Evolutionary conservation across 1,139 yeast species (phyloP).

Genomic region (Kodamaea sp.): DNA sequence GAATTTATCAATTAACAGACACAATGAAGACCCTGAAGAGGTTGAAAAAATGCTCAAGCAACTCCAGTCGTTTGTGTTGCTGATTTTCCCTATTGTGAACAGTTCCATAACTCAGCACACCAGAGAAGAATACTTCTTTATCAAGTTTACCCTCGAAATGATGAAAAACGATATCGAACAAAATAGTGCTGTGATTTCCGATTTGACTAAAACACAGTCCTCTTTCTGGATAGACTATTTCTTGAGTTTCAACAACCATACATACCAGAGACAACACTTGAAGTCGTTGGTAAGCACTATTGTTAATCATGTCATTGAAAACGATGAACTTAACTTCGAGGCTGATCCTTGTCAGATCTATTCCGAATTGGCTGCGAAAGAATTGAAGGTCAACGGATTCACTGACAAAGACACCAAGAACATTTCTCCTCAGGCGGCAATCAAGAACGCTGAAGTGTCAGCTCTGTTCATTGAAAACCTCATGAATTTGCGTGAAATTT

Average conservation of each 20-base stretch:
- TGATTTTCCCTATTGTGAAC: conserved; percentile 46
- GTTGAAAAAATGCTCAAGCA: conserved; percentile 23
- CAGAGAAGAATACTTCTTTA: conserved; percentile 75
- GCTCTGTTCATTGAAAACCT: conserved; percentile 69
- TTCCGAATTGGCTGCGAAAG: conserved; percentile 46
- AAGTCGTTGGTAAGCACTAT: conserved; percentile 55
- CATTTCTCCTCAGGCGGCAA: conserved; percentile 66
- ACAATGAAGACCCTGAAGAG: conserved; percentile 20
- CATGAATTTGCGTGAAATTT: conserved; percentile 69
- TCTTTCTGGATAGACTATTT: conserved; percentile 55
- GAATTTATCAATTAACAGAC: conserved; percentile 15
- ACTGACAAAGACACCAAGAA: conserved; percentile 27
- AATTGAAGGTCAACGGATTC: conserved; percentile 46
- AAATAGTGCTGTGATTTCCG: conserved; percentile 30
- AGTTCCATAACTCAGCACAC: conserved; percentile 34
- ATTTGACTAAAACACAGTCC: conserved; percentile 34
- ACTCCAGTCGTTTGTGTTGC: conserved; percentile 49
- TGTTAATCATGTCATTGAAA: conserved; percentile 48
- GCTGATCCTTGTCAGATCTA: conserved; percentile 78
- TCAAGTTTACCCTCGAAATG: conserved; percentile 59
- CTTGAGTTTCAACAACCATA: conserved; percentile 55
- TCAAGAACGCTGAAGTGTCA: conserved; percentile 74
- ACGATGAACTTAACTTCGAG: conserved; percentile 67
- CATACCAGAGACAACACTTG: conserved; percentile 60
- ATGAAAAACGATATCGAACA: conserved; percentile 47